Base-by-base conservation (phyloP, 768 basidiomycete species). In the Trametes meyenii region DNA sequence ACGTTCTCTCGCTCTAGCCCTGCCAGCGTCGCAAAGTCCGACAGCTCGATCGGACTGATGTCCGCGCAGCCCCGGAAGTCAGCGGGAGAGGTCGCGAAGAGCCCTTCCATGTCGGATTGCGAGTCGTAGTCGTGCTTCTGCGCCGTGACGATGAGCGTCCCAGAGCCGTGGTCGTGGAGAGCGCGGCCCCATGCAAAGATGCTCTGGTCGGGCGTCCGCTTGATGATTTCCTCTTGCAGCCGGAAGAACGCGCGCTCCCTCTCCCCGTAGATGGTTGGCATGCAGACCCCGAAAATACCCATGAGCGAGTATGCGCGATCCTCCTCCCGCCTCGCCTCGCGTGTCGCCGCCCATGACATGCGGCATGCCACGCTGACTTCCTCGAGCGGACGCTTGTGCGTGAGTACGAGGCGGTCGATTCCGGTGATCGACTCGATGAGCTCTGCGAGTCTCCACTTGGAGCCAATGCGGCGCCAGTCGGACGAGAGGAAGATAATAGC, bases 231-330 rank as follows among this genome's bases (percentile, higher is more conserved):
- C 50, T 56, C 54, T 43, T 60, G 58, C 8, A 64, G 44, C 14
- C 63, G 38, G 24, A 51, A 8, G 44, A 64, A 64, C 26, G 63
- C 63, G 17, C 45, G 49, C 2, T 35, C 38, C 4, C 49, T 38
- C 38, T 64, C 63, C 23, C 63, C 63, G 33, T 61, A 65, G 42
- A 54, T 44, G 10, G 55, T 58, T 6, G 58, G 40, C 45, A 61
- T 50, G 49, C 39, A 46, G 26, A 65, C 55, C 13, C 50, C 63
- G 46, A 65, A 61, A 50, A 65, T 45, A 11, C 60, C 63, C 44
- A 65, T 56, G 49, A 65, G 63, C n/a, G 58, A 61, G 42, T 61
- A 65, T 13, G 63, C 60, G 55, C 50, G 55, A 40, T 65, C 59
- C 46, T 61, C 63, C n/a, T 58, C 55, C 14, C 55, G 51, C 33